Evolutionary conservation across 2,329 filamentous ascomycete genomes (phyloP).

Genomic region (Fusarium sp.): DNA sequence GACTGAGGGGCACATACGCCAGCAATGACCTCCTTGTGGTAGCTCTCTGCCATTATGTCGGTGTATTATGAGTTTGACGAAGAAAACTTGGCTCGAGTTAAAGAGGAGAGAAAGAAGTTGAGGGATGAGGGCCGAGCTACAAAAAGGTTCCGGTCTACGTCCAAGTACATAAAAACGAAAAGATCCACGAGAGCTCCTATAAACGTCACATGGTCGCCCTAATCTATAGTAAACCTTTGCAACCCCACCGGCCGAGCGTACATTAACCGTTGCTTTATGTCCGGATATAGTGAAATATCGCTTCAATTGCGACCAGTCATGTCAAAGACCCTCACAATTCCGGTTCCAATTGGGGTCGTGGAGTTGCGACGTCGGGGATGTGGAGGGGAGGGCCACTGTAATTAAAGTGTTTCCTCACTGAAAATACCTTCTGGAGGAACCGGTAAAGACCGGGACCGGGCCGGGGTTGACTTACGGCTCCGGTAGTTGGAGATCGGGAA

Average conservation of each 20-base stretch:
- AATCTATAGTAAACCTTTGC: constrained; percentile 28
- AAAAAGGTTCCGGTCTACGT: constrained; percentile 6
- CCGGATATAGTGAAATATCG: neutral
- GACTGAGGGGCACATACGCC: constrained; percentile 37
- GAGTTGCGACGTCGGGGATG: constrained; percentile 31
- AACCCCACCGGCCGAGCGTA: constrained; percentile 29
- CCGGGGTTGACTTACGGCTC: constrained; percentile 8
- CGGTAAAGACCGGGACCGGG: constrained; percentile 36
- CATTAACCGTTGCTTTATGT: neutral
- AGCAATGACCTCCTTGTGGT: constrained; percentile 43
- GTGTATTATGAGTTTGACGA: neutral
- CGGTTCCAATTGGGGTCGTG: constrained; percentile 3
- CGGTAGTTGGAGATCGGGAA: constrained; percentile 1
- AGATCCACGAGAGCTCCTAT: constrained; percentile 27
- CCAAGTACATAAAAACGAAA: constrained; percentile 20
- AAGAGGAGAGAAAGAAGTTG: constrained; percentile 1
- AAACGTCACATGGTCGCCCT: constrained; percentile 39
- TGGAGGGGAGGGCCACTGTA: neutral
- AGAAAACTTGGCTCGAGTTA: constrained; percentile 12
- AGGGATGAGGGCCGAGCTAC: neutral
- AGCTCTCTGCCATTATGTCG: constrained; percentile 40
- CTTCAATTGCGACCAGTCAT: constrained; percentile 9
- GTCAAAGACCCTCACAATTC: constrained; percentile 1
- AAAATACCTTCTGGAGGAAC: constrained; percentile 17
- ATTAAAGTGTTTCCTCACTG: neutral